These are phyloP conservation scores for Gaeumannomyces sp. DNA, from an alignment of 2,329 filamentous ascomycete species.

Conservation along the genomic window DNA sequence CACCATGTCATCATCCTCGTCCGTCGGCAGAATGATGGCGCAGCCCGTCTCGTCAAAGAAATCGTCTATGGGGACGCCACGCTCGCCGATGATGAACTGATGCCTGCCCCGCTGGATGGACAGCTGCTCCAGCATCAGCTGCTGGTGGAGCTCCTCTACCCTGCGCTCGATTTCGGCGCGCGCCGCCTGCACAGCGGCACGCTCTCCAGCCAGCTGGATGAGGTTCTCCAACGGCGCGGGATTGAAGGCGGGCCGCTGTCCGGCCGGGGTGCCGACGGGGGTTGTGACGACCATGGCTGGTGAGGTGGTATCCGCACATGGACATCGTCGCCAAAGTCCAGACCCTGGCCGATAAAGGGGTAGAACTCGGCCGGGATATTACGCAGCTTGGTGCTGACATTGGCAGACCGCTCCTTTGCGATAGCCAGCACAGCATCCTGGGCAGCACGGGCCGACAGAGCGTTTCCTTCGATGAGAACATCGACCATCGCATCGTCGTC, in stretches of 20 bases:
- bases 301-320: conserved; percentile 79
- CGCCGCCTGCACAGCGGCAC: conserved; percentile 71
- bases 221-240: conserved; percentile 66
- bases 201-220: conserved; percentile 83
- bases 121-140: conserved; percentile 71
- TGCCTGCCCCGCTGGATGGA: conserved; percentile 82
- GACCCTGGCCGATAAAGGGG: conserved; percentile 81
- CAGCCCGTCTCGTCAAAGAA: conserved; percentile 91
- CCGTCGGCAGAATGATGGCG: conserved; percentile 71
- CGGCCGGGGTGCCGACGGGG: conserved; percentile 57
- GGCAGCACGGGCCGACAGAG: conserved; percentile 78
- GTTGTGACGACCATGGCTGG: conserved; percentile 65
- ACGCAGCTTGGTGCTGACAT: conserved; percentile 73
- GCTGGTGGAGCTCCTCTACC: conserved; percentile 67
- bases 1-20: conserved; percentile 74
- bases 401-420: conserved; percentile 77
- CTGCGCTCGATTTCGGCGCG: conserved; percentile 75
- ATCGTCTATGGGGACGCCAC: conserved; percentile 71
- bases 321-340: conserved; percentile 31
- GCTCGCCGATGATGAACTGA: conserved; percentile 88
- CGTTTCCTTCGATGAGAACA: conserved; percentile 85
- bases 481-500: conserved; percentile 80
- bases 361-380: conserved; percentile 88
- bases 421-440: conserved; percentile 80
- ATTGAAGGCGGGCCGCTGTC: conserved; percentile 62